Base-by-base conservation (phyloP, 345 rosid species). In the Eucalyptus globulus region DNA sequence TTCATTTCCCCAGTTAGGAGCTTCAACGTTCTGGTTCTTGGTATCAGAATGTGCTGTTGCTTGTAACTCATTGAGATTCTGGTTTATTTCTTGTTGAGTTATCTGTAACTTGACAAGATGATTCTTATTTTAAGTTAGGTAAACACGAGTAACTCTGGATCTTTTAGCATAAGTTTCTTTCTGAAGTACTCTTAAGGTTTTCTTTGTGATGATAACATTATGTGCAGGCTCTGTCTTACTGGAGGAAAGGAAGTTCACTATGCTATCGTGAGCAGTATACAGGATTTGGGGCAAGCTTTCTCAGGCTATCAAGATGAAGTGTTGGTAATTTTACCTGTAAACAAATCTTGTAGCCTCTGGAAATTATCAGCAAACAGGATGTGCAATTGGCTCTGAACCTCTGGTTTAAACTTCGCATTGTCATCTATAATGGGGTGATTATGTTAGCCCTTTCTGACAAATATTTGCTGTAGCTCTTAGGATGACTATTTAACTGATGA, bases 191-290 rank as follows among this genome's bases (percentile, higher is more conserved):
- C n/a, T n/a, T 72, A 72, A 87, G 85, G 85, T 87, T 72, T 21
- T 62, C 50, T 37, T 58, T 44, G 89, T 15, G 19, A 27, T 88
- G 14, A 26, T 31, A 29, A 31, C 31, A 83, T 54, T 54, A 58
- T 22, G 60, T 88, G 89, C 94, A 98, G 99, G 94, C 92, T 94
- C 85, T 97, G 98, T 89, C 95, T 97, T 88, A 95, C 93, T 92
- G 98, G 98, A 91, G 99, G 98, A 89, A 96, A 96, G 93, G 99
- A 97, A 94, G 98, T 95, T 92, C 99, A 97, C 91, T 92, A 95
- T 90, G 99, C 99, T 86, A 95, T 97, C 44, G 94, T 96, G 86
- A 97, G 99, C 97, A 95, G 99, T 88, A 93, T 97, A 95, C 99
- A 97, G 93, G 98, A 97, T 93, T 95, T 97, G 88, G 94, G 97